Evolutionary conservation across 805 yeast species (phyloP).

Genomic region (Wilhelminamyces savonicus): DNA sequence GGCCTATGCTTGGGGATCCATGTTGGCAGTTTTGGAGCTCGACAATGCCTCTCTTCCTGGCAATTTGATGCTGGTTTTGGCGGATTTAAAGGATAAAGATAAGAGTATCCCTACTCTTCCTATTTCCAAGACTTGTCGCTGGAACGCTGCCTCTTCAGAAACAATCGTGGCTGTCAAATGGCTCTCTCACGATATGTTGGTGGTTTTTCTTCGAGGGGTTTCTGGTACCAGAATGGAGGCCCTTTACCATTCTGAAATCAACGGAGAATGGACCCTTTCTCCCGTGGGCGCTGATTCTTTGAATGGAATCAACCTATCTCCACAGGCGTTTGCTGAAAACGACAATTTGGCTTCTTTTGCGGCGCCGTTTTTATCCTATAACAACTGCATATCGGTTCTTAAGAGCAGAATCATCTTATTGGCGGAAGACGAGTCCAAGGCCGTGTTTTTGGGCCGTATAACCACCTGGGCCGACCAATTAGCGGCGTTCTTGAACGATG

Average conservation of each 20-base stretch:
- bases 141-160: constrained; percentile 9
- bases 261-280: too few species aligned
- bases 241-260: too few species aligned
- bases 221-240: constrained; percentile 3
- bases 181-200: constrained; percentile 29
- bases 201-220: constrained; percentile 15
- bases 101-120: constrained; percentile 24
- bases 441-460: constrained; percentile 53
- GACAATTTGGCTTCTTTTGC: too few species aligned
- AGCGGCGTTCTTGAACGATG: constrained; percentile 39
- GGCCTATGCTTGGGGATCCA: constrained; percentile 67
- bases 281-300: too few species aligned
- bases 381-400: constrained; percentile 13
- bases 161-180: constrained; percentile 50
- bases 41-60: constrained; percentile 27
- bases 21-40: constrained; percentile 50
- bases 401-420: constrained; percentile 18
- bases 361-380: too few species aligned
- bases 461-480: constrained; percentile 68
- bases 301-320: too few species aligned
- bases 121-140: constrained; percentile 15
- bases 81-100: constrained; percentile 32
- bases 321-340: too few species aligned
- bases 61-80: constrained; percentile 18
- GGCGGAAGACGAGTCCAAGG: constrained; percentile 7